Evolutionary conservation across 805 yeast species (phyloP).

Genomic region (Teunomyces aglyptinius): DNA sequence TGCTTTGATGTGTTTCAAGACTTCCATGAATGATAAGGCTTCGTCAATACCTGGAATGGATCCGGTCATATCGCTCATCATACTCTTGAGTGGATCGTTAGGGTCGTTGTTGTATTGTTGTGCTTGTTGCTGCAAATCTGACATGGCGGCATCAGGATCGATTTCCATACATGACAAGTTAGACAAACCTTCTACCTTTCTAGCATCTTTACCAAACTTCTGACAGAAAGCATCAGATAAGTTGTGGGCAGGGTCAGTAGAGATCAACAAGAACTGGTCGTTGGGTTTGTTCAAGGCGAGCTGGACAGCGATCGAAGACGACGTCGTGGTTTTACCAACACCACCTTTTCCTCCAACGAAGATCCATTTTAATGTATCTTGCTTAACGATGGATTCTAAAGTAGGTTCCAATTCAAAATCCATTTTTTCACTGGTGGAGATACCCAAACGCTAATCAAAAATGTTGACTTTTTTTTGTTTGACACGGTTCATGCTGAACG

Average conservation of each 20-base stretch:
- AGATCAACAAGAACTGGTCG: slow-evolving; percentile 82
- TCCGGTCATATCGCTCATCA: slow-evolving; percentile 89
- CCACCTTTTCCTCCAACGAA: slow-evolving; percentile 99
- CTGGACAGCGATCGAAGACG: slow-evolving; percentile 93
- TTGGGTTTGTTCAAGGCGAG: slow-evolving; percentile 78
- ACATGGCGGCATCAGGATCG: slow-evolving; percentile 92
- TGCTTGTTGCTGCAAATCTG: slow-evolving; percentile 71
- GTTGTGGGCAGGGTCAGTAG: slow-evolving; percentile 98
- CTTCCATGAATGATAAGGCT: slow-evolving; percentile 97
- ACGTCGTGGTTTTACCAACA: slow-evolving; percentile 97
- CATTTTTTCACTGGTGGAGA: slow-evolving; percentile 20
- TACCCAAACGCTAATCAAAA: background rate
- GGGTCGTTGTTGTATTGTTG: slow-evolving; percentile 54
- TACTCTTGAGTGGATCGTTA: slow-evolving; percentile 61
- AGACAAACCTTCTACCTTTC: slow-evolving; percentile 83
- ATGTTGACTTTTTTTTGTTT: background rate
- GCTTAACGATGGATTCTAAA: slow-evolving; percentile 59
- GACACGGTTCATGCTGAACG: background rate
- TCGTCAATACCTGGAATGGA: slow-evolving; percentile 98
- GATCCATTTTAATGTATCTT: slow-evolving; percentile 84
- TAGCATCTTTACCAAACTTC: slow-evolving; percentile 95
- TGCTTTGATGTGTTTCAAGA: slow-evolving; percentile 89
- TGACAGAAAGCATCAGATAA: slow-evolving; percentile 97
- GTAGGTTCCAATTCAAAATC: slow-evolving; percentile 72
- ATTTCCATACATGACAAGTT: slow-evolving; percentile 98